phyloP scores from a whole-genome alignment of 176 grass and related monocot genomes.

The Leersia perrieri region DNA sequence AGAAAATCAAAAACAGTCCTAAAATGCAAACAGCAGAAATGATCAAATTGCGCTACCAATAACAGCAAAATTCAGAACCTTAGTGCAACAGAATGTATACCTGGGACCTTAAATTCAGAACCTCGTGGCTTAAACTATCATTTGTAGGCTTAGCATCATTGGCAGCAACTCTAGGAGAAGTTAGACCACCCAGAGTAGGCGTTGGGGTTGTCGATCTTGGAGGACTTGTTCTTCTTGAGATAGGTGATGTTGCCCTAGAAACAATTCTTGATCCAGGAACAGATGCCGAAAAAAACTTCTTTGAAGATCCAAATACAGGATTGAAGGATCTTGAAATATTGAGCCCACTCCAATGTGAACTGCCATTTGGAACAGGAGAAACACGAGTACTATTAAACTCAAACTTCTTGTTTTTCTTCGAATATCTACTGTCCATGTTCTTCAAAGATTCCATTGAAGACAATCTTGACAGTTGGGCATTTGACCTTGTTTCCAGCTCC shows the following conservation, averaged over 20 bases:
- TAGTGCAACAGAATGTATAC: constrained; percentile 35
- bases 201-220: constrained; percentile 88
- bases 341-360: constrained; percentile 72
- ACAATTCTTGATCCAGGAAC: constrained; percentile 96
- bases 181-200: constrained; percentile 78
- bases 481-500: constrained; percentile 66
- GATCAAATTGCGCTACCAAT: not conserved
- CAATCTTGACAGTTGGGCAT: constrained; percentile 74
- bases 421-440: constrained; percentile 62
- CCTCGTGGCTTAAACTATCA: constrained; percentile 67
- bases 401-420: constrained; percentile 93
- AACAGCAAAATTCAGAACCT: not conserved
- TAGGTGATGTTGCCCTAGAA: constrained; percentile 86
- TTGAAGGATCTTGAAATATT: constrained; percentile 95
- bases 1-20: not conserved
- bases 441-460: constrained; percentile 89
- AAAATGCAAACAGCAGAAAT: constrained; percentile 3
- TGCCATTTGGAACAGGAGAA: constrained; percentile 85
- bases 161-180: constrained; percentile 56
- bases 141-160: constrained; percentile 45
- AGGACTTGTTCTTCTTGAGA: constrained; percentile 81
- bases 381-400: constrained; percentile 88
- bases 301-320: constrained; percentile 97
- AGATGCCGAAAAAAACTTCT: constrained; percentile 94
- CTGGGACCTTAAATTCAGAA: constrained; percentile 81